These are phyloP conservation scores for Clitocybe nebularis DNA, from an alignment of 1,284 basidiomycete genomes.

Conservation along the genomic window DNA sequence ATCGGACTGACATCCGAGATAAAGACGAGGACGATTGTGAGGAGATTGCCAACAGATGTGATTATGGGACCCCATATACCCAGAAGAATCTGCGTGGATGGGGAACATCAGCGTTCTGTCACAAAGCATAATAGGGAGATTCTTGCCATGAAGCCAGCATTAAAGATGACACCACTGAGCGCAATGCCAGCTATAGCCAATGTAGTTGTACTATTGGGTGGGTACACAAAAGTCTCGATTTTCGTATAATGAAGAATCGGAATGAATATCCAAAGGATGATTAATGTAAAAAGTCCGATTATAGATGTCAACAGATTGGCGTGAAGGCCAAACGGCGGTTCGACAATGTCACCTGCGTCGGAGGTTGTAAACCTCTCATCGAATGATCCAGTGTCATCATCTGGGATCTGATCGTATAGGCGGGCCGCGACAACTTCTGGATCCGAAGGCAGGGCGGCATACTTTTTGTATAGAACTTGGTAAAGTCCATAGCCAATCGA, in stretches of 20 bases:
- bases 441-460: conserved; percentile 62
- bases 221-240: conserved; percentile 58
- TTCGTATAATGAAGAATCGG: conserved; percentile 62
- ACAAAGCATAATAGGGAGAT: conserved; percentile 2
- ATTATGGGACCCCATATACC: conserved; percentile 83
- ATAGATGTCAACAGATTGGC: conserved; percentile 69
- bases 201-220: conserved; percentile 39
- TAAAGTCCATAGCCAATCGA: conserved; percentile 70
- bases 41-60: conserved; percentile 76
- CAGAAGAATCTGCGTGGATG: conserved; percentile 55
- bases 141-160: conserved; percentile 72
- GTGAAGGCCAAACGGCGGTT: conserved; percentile 75
- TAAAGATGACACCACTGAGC: conserved; percentile 66
- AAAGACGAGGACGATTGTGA: conserved; percentile 81
- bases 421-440: conserved; percentile 41
- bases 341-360: conserved; percentile 38
- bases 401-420: conserved; percentile 43
- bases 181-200: conserved; percentile 60
- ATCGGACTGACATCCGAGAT: conserved; percentile 53
- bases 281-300: conserved; percentile 63
- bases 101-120: conserved; percentile 9
- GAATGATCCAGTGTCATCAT: conserved; percentile 24
- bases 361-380: conserved; percentile 9
- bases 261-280: conserved; percentile 68
- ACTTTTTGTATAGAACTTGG: conserved; percentile 79